Conservation (phyloP, 495 filamentous ascomycete genomes). For the Lasiosphaeris hirsuta region DNA sequence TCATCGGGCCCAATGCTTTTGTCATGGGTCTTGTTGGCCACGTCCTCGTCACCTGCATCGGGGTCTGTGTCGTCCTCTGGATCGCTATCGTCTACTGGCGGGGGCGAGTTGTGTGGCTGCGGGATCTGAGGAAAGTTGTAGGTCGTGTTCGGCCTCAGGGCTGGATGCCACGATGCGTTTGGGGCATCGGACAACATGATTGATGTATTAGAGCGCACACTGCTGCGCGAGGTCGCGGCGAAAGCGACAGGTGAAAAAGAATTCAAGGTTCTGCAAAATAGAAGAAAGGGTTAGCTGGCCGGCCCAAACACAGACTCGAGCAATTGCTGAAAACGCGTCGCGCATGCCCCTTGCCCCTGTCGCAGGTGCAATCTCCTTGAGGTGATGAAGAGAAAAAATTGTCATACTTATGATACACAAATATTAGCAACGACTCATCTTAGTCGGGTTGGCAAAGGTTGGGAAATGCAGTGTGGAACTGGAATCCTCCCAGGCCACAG, state of each 20-base stretch:
- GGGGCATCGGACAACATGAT: constrained; percentile 41
- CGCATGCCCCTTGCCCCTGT: constrained; percentile 6
- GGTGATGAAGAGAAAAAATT: constrained; percentile 12
- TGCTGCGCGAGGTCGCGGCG: constrained; percentile 22
- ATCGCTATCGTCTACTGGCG: not conserved
- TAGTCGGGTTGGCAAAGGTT: constrained; percentile 7
- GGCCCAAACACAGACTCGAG: not conserved
- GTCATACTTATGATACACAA: constrained; percentile 18
- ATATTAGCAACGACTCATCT: constrained; percentile 21
- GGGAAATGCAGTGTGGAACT: not conserved
- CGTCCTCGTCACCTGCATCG: not conserved
- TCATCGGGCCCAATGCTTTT: constrained; percentile 23
- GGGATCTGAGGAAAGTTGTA: constrained; percentile 20
- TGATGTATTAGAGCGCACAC: constrained; percentile 31
- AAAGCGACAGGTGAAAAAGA: constrained; percentile 22
- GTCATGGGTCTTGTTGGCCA: constrained; percentile 14
- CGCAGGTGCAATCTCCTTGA: constrained; percentile 11
- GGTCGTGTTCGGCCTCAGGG: constrained; percentile 49
- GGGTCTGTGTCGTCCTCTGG: not conserved
- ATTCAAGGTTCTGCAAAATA: constrained; percentile 27
- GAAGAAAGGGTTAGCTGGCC: constrained; percentile 11
- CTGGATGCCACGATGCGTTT: constrained; percentile 53
- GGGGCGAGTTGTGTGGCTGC: constrained; percentile 2
- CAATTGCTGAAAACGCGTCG: constrained; percentile 5
- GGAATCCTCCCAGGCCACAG: not conserved